Evolutionary conservation across 192 early-diverging fungal genomes (phyloP).

Genomic region (Podila clonocystis): DNA sequence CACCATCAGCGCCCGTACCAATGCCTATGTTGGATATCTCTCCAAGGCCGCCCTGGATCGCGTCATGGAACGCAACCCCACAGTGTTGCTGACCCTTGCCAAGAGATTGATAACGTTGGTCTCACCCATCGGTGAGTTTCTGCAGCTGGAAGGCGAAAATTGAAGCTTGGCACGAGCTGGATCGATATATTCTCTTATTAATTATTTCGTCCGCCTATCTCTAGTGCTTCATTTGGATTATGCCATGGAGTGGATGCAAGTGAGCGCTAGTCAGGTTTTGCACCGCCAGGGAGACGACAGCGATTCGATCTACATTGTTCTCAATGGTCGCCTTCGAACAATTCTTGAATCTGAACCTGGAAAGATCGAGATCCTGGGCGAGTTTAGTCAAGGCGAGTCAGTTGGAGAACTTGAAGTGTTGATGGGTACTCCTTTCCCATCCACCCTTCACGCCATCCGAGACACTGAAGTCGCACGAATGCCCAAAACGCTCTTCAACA

Average conservation of each 20-base stretch:
- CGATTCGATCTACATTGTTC: conserved; percentile 92
- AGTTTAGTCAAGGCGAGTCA: conserved; percentile 95
- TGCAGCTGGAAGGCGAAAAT: conserved; percentile 5
- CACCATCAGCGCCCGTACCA: conserved; percentile 81
- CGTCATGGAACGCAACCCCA: conserved; percentile 87
- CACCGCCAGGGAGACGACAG: conserved; percentile 88
- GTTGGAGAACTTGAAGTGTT: conserved; percentile 96
- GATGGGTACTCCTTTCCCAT: conserved; percentile 72
- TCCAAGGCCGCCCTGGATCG: conserved; percentile 85
- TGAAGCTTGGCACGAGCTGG: too few species aligned
- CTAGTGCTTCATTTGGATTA: conserved; percentile 81
- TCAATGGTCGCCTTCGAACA: conserved; percentile 91
- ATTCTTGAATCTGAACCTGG: conserved; percentile 76
- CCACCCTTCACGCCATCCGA: conserved; percentile 96
- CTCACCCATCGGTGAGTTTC: conserved; percentile 78
- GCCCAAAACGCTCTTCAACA: conserved; percentile 94
- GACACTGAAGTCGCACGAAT: conserved; percentile 96
- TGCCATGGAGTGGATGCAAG: conserved; percentile 95
- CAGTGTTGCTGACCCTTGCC: conserved; percentile 85
- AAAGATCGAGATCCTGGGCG: conserved; percentile 83
- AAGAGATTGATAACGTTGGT: conserved; percentile 85
- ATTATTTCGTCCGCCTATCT: neutral
- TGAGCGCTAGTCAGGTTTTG: conserved; percentile 92
- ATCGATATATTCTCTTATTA: neutral
- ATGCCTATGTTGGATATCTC: conserved; percentile 88